Conservation (phyloP, 805 yeast species). For the Wickerhamomyces chambardii region DNA sequence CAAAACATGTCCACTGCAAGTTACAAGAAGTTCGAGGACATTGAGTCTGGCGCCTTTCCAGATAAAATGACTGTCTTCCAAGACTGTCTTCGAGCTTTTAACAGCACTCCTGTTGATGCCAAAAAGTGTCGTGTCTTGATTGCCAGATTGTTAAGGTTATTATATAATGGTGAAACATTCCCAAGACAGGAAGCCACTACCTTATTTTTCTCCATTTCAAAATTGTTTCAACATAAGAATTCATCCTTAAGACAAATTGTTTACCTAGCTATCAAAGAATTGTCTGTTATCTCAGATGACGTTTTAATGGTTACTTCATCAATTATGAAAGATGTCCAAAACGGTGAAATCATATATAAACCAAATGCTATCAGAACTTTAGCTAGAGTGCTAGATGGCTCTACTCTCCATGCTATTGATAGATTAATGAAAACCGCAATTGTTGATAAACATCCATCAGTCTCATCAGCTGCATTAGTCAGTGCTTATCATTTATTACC, state of each 20-base stretch:
- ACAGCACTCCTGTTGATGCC: slow-evolving; percentile 83
- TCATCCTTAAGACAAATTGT: slow-evolving; percentile 86
- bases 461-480: slow-evolving; percentile 90
- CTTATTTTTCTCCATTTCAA: slow-evolving; percentile 87
- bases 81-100: slow-evolving; percentile 88
- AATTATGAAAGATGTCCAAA: slow-evolving; percentile 96
- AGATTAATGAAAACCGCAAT: slow-evolving; percentile 87
- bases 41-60: slow-evolving; percentile 58
- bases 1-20: slow-evolving; percentile 66
- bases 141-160: slow-evolving; percentile 73
- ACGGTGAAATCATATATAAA: slow-evolving; percentile 75
- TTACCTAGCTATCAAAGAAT: slow-evolving; percentile 88
- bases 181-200: slow-evolving; percentile 87
- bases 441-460: slow-evolving; percentile 81
- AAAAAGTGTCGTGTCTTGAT: slow-evolving; percentile 77
- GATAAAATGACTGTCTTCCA: slow-evolving; percentile 98
- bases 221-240: slow-evolving; percentile 88
- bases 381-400: slow-evolving; percentile 79
- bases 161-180: slow-evolving; percentile 81
- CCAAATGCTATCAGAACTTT: slow-evolving; percentile 94
- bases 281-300: slow-evolving; percentile 78
- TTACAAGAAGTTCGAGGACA: slow-evolving; percentile 78
- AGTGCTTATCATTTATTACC: slow-evolving; percentile 87
- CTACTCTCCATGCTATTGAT: slow-evolving; percentile 90
- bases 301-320: slow-evolving; percentile 97